phyloP scores from a whole-genome alignment of 768 basidiomycete species.

The Mycena rosella region DNA sequence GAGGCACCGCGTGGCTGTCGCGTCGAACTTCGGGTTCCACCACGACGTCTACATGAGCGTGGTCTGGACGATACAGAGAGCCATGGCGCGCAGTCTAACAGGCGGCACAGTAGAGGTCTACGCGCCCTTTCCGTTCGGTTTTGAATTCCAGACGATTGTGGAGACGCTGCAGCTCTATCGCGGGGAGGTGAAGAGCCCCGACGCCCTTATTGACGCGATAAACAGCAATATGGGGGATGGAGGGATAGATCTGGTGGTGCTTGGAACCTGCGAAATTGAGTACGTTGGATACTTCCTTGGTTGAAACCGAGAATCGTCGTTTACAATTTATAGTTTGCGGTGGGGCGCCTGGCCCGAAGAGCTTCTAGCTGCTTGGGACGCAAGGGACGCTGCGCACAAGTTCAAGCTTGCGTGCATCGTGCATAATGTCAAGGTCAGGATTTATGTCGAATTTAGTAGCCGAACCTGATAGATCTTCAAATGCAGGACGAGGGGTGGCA shows the following conservation, averaged over 20 bases:
- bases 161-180: slow-evolving; percentile 48
- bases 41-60: slow-evolving; percentile 55
- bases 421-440: slow-evolving; percentile 48
- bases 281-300: slow-evolving; percentile 35
- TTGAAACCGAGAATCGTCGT: not conserved
- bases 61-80: slow-evolving; percentile 48
- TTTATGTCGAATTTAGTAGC: not conserved
- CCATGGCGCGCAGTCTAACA: slow-evolving; percentile 37
- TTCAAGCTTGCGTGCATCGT: slow-evolving; percentile 59
- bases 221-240: slow-evolving; percentile 35
- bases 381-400: slow-evolving; percentile 49
- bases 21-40: slow-evolving; percentile 50
- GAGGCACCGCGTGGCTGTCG: slow-evolving; percentile 49
- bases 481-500: slow-evolving; percentile 49
- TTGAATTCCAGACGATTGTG: slow-evolving; percentile 49
- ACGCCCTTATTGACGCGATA: slow-evolving; percentile 45
- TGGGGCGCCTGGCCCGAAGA: slow-evolving; percentile 40
- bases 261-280: slow-evolving; percentile 63
- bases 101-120: slow-evolving; percentile 48
- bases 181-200: slow-evolving; percentile 41
- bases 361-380: slow-evolving; percentile 52
- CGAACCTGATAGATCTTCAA: not conserved
- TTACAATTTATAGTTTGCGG: slow-evolving; percentile 37
- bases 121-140: slow-evolving; percentile 46
- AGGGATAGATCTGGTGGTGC: slow-evolving; percentile 53